phyloP scores from a whole-genome alignment of 1,139 yeast genomes.

The Yamadazyma blattariae region DNA sequence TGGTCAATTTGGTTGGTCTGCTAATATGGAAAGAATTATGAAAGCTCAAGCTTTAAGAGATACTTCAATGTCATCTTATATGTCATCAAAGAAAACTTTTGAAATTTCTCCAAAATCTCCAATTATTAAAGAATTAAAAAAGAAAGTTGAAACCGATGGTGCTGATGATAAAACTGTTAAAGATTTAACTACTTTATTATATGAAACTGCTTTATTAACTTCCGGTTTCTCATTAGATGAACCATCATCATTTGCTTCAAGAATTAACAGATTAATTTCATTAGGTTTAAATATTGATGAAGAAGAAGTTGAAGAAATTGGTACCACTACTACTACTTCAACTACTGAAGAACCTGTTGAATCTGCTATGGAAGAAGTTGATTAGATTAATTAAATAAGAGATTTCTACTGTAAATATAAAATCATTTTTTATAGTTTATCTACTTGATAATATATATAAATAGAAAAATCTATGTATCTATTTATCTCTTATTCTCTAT shows the following conservation, averaged over 20 bases:
- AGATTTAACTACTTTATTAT: constrained; percentile 93
- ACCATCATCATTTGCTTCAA: constrained; percentile 94
- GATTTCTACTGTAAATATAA: too few species aligned
- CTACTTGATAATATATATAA: too few species aligned
- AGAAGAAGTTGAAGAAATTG: constrained; percentile 60
- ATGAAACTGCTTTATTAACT: constrained; percentile 96
- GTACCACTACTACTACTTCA: constrained; percentile 41
- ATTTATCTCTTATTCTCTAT: too few species aligned
- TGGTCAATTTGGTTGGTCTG: constrained; percentile 99
- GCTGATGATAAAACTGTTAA: constrained; percentile 98
- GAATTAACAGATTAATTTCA: constrained; percentile 97
- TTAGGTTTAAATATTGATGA: constrained; percentile 98
- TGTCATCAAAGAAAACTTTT: constrained; percentile 98
- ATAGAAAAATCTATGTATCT: too few species aligned
- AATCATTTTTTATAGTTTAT: too few species aligned
- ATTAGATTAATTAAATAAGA: constrained; percentile 44
- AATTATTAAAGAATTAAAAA: constrained; percentile 91
- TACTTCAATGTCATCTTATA: constrained; percentile 97
- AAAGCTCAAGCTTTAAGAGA: constrained; percentile 99
- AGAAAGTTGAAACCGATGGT: constrained; percentile 96
- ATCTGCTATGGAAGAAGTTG: constrained; percentile 99
- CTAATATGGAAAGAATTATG: constrained; percentile 99
- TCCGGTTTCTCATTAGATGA: constrained; percentile 99
- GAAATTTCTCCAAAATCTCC: constrained; percentile 98
- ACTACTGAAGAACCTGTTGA: constrained; percentile 69